A percentile compares a stretch with the other conserved stretches of the same genome.
Evolutionary conservation across 179 eudicot species (phyloP).

Genomic region (Beta macrorhiza): DNA sequence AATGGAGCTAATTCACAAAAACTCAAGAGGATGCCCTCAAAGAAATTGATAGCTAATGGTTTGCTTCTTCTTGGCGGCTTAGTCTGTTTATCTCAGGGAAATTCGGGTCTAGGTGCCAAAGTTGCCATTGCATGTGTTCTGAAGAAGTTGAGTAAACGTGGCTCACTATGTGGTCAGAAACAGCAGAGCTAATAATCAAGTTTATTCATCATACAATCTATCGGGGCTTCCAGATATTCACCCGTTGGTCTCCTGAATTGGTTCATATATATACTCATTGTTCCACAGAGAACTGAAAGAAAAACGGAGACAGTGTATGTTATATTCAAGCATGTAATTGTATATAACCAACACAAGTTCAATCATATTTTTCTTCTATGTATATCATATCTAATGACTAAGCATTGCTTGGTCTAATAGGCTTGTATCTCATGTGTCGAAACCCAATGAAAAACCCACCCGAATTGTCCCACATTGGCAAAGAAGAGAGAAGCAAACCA

Average conservation of each 20-base stretch:
- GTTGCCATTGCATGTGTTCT: slow-evolving; percentile 66
- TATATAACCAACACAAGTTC: neutral
- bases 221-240: neutral
- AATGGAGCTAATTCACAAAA: slow-evolving; percentile 18
- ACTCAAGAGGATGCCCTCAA: slow-evolving; percentile 45
- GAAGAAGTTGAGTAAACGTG: slow-evolving; percentile 58
- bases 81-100: slow-evolving; percentile 64
- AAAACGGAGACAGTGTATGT: neutral
- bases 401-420: too few species aligned
- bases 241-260: neutral
- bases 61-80: slow-evolving; percentile 71
- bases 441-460: too few species aligned
- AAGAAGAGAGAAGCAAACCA: too few species aligned
- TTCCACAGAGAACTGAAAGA: neutral
- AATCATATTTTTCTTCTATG: too few species aligned
- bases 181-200: slow-evolving; percentile 24
- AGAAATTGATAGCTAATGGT: slow-evolving; percentile 64
- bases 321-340: neutral
- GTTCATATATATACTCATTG: neutral
- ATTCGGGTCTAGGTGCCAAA: slow-evolving; percentile 61
- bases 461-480: too few species aligned
- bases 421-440: too few species aligned
- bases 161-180: slow-evolving; percentile 28
- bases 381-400: too few species aligned
- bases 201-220: neutral